Evolutionary conservation across 78 protist species (phyloP).

Genomic region (Guillardia theta): DNA sequence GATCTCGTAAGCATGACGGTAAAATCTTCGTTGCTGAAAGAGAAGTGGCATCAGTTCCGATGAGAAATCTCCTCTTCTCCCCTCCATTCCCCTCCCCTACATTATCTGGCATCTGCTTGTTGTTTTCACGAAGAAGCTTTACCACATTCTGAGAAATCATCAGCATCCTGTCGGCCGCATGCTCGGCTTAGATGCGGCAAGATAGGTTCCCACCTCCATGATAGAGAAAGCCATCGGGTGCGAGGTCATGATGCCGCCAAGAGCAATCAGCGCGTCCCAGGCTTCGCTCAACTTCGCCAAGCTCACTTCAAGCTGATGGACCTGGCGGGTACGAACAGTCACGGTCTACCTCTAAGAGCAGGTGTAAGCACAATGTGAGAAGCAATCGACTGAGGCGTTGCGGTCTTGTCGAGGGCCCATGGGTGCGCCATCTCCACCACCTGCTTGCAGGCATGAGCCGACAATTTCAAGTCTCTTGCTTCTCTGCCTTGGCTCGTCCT

Average conservation of each 20-base stretch:
- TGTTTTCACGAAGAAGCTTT: background rate
- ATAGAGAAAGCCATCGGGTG: background rate
- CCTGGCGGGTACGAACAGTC: background rate
- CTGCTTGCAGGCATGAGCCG: background rate
- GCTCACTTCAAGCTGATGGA: background rate
- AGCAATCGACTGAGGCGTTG: background rate
- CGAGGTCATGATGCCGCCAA: background rate
- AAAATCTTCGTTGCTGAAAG: background rate
- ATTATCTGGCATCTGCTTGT: background rate
- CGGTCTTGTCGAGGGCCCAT: background rate
- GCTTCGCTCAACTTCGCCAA: background rate
- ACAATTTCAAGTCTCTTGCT: background rate
- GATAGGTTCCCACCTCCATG: background rate
- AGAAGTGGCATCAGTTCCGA: background rate
- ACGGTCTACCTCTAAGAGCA: background rate
- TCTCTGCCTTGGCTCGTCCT: background rate
- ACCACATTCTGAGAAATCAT: too few relatives aligned
- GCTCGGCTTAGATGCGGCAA: too few relatives aligned
- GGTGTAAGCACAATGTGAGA: background rate
- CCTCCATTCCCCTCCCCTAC: background rate
- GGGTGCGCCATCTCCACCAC: background rate
- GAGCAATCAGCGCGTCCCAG: background rate
- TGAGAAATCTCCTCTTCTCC: background rate
- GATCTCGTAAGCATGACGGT: background rate
- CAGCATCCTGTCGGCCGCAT: too few relatives aligned